Percentiles rank a stretch among this genome's conserved stretches.
These are phyloP conservation scores for Sugiyamaella grinbergsii DNA, from an alignment of 1,139 yeast species.

Conservation along the genomic window DNA sequence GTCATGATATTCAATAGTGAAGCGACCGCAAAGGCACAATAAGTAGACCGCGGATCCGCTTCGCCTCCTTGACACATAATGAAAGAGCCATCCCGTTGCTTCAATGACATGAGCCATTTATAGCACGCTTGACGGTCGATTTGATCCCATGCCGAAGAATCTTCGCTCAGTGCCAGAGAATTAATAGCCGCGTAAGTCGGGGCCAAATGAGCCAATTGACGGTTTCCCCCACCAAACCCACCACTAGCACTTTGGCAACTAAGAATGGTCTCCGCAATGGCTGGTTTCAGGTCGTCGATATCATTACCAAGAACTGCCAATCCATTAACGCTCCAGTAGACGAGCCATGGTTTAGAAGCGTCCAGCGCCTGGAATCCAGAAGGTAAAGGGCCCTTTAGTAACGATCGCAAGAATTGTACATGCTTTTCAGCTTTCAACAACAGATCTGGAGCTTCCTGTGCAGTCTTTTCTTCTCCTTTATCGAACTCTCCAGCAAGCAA, in stretches of 20 bases:
- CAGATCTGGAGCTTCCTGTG: too few species aligned
- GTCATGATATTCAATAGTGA: constrained; percentile 65
- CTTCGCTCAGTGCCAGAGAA: constrained; percentile 59
- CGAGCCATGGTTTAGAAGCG: constrained; percentile 89
- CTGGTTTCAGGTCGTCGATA: constrained; percentile 32
- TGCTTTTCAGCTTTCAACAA: constrained; percentile 44
- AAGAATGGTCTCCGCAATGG: constrained; percentile 40
- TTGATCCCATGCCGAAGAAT: constrained; percentile 48
- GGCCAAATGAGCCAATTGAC: constrained; percentile 83
- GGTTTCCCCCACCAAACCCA: constrained; percentile 83
- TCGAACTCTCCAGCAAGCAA: background rate
- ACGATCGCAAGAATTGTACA: constrained; percentile 44
- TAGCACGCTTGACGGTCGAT: constrained; percentile 54
- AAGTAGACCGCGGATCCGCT: constrained; percentile 79
- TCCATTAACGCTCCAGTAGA: constrained; percentile 80
- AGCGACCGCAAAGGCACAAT: constrained; percentile 81
- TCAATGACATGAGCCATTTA: constrained; percentile 66
- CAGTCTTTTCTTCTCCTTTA: background rate
- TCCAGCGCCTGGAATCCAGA: constrained; percentile 57
- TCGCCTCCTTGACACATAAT: constrained; percentile 80
- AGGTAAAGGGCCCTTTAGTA: constrained; percentile 54
- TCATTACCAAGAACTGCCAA: constrained; percentile 46
- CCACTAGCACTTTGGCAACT: constrained; percentile 48
- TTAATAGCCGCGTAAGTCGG: constrained; percentile 78
- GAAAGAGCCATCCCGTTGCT: constrained; percentile 72